Base-by-base conservation (phyloP, 306 rosid species). In the Gastrolobium villosum region DNA sequence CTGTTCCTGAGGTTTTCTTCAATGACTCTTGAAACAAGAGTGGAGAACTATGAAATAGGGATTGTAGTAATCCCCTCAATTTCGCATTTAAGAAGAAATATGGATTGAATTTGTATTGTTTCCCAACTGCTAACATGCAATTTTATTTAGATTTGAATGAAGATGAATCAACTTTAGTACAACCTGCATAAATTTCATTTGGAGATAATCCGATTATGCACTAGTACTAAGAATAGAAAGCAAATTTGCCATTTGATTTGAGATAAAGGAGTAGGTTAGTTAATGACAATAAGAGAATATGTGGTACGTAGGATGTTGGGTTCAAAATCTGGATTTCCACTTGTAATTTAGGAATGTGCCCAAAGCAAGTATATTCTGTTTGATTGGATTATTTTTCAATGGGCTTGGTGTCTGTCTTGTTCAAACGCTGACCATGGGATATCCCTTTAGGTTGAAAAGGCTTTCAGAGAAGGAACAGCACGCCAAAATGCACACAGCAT, bases 401-500 rank as follows among this genome's bases (percentile, higher is more conserved):
- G 69, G 30, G 52, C n/a, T 35, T 70, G 45, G 41, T 50, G 39
- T 63, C 53, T 37, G 20, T 44, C n/a, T 64, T 76, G 79, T 71
- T 80, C 66, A 28, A 40, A 57, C 5, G 63, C 70, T 88, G 75
- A 86, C 73, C 50, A 6, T 72, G 32, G 64, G 49, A 53, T 75
- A 67, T 79, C 74, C 73, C 82, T 85, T 82, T 89, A 96, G 99
- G 98, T 96, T 79, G 99, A 96, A 80, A 96, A 96, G 79, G 98
- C 99, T 40, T 96, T 96, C 82, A 86, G 98, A 87, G 99, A 96
- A 91, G 99, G 99, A 80, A 96, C 99, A 52, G 98, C 99, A 7
- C 99, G 99, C 82, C 99, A 96, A 93, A 96, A 96, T 91, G 98
- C 99, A 13, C 99, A 96, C 82, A 91, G 99, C 87, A 93, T 96